Conservation (phyloP, 306 rosid genomes). For the Rosa multiflora region DNA sequence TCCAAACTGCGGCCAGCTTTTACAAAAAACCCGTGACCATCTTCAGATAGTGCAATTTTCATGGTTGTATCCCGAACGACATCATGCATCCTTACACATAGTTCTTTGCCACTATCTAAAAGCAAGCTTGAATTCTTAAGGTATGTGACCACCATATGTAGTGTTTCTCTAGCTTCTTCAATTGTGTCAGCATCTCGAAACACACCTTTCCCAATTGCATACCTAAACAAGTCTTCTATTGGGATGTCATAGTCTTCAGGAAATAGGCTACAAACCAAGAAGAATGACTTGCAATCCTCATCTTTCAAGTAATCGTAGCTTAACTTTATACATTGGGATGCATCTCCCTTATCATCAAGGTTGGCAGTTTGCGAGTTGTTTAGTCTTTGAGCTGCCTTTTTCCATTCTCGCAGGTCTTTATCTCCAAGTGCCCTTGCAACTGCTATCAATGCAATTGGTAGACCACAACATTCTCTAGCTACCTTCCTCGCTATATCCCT, state of each 20-base stretch:
- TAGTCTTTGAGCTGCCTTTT: neutral
- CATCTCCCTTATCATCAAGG: neutral
- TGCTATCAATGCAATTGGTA: constrained; percentile 28
- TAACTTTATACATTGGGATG: constrained; percentile 8
- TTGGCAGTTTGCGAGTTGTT: neutral
- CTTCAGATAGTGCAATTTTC: constrained; percentile 9
- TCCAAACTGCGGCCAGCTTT: neutral
- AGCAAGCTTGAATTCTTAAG: constrained; percentile 25
- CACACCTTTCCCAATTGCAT: constrained; percentile 16
- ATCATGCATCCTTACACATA: constrained; percentile 31
- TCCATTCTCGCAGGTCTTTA: constrained; percentile 24
- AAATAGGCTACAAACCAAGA: constrained; percentile 26
- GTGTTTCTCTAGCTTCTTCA: constrained; percentile 5
- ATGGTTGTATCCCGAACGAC: constrained; percentile 28
- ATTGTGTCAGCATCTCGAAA: neutral
- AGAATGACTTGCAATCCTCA: constrained; percentile 1
- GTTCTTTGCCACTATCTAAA: neutral
- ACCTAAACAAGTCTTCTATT: constrained; percentile 15
- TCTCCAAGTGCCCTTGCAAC: constrained; percentile 29
- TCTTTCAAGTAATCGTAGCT: constrained; percentile 25
- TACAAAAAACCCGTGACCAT: constrained; percentile 1
- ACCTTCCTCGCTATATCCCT: constrained; percentile 18
- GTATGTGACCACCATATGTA: neutral
- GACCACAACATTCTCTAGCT: constrained; percentile 23
- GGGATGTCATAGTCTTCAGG: constrained; percentile 11